Evolutionary conservation across 2,329 filamentous ascomycete genomes (phyloP).

Genomic region (Hymenoscyphus fructigenus): DNA sequence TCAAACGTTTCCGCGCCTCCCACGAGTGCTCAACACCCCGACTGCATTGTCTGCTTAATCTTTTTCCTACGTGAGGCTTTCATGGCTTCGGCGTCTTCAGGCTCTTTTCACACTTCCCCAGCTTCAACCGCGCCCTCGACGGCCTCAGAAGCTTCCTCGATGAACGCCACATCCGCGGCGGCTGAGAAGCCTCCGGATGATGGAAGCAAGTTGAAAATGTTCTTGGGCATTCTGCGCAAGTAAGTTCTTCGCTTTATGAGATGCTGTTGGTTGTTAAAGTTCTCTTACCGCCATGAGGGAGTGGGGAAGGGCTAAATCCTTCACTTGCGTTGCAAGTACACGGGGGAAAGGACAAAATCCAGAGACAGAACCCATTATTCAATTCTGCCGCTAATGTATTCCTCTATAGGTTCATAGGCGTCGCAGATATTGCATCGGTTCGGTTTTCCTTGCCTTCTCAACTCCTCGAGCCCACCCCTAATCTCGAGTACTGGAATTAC

Average conservation of each 20-base stretch:
- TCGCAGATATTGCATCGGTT: conserved; percentile 90
- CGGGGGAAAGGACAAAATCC: conserved; percentile 2
- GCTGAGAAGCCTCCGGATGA: conserved; percentile 68
- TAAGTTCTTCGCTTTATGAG: conserved; percentile 46
- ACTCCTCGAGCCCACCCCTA: conserved; percentile 91
- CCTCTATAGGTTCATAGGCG: conserved; percentile 79
- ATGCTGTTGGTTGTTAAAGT: neutral
- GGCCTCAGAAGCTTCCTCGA: conserved; percentile 26
- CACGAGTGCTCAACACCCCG: neutral
- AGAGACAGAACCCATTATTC: neutral
- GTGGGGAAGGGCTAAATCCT: conserved; percentile 7
- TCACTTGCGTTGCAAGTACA: neutral
- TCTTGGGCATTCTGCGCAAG: conserved; percentile 85
- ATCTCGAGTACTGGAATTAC: conserved; percentile 99
- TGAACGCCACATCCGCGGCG: conserved; percentile 21
- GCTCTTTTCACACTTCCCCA: conserved; percentile 28
- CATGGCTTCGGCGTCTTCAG: conserved; percentile 35
- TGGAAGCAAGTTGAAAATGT: conserved; percentile 83
- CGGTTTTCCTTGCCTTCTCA: conserved; percentile 95
- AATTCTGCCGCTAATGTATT: conserved; percentile 17
- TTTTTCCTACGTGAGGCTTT: neutral
- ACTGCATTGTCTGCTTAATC: neutral
- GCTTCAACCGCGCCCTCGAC: conserved; percentile 31
- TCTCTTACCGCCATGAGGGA: neutral
- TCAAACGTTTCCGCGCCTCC: too few species aligned